A percentile compares a stretch with the other conserved stretches of the same genome.
Evolutionary conservation across 345 rosid genomes (phyloP).

Genomic region (Salix viminalis): DNA sequence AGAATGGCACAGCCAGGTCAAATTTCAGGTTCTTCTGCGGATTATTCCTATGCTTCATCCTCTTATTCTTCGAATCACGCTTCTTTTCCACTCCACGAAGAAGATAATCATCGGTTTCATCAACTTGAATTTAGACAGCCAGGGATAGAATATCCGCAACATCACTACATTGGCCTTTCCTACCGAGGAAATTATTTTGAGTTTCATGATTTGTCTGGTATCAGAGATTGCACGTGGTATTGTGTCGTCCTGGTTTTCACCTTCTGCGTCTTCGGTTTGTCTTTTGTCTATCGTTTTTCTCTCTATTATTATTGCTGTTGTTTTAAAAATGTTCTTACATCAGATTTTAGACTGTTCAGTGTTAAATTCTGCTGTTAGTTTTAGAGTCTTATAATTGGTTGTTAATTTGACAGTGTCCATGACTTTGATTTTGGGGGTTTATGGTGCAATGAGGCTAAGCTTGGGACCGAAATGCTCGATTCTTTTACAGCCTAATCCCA

Average conservation of each 20-base stretch:
- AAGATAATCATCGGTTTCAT: background rate
- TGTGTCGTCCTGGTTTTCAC: slow-evolving; percentile 79
- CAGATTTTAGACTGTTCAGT: background rate
- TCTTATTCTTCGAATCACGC: background rate
- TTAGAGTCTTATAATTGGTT: background rate
- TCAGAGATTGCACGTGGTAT: slow-evolving; percentile 76
- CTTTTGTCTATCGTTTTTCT: background rate
- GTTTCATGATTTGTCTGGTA: slow-evolving; percentile 35
- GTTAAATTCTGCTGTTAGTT: background rate
- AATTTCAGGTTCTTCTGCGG: background rate
- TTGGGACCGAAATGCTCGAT: slow-evolving; percentile 71
- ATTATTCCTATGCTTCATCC: background rate
- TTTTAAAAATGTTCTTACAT: background rate
- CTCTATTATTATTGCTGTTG: background rate
- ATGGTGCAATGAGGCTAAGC: slow-evolving; percentile 53
- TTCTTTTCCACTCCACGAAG: background rate
- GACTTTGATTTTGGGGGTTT: slow-evolving; percentile 87
- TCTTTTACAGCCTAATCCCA: slow-evolving; percentile 61
- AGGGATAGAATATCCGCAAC: slow-evolving; percentile 48
- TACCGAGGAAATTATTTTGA: slow-evolving; percentile 28
- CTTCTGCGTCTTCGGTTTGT: slow-evolving; percentile 85
- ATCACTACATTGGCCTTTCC: slow-evolving; percentile 16
- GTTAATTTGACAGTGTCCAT: slow-evolving; percentile 53
- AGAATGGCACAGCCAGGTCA: slow-evolving; percentile 11
- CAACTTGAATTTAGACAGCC: slow-evolving; percentile 10